Percentiles rank a stretch among this genome's conserved stretches.
Conservation (phyloP, 2,329 filamentous ascomycete genomes). For the Colletotrichum liaoningense region DNA sequence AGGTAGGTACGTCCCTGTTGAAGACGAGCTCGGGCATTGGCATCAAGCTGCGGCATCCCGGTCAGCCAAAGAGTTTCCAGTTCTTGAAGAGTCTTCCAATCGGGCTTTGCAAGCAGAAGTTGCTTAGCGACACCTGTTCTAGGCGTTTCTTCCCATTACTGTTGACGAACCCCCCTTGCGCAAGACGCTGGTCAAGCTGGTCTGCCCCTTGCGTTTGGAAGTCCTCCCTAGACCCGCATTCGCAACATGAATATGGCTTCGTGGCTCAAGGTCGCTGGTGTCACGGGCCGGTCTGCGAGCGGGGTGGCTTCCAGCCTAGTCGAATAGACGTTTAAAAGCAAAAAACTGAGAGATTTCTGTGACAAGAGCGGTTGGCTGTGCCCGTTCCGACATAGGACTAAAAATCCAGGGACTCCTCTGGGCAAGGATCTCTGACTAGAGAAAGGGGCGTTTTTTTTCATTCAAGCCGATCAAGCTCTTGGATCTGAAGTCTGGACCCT, state of each 20-base stretch:
- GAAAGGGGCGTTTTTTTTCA: neutral
- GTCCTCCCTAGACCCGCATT: neutral
- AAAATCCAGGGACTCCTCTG: neutral
- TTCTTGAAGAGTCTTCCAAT: neutral
- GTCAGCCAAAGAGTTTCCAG: neutral
- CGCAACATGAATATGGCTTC: neutral
- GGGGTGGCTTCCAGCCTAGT: neutral
- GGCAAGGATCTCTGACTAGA: slow-evolving; percentile 8
- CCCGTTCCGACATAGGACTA: neutral
- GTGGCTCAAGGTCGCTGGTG: neutral
- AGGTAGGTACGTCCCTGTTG: neutral
- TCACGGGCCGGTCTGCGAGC: neutral
- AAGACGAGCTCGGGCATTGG: neutral
- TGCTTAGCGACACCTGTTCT: neutral
- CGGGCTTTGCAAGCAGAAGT: neutral
- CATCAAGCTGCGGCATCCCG: neutral
- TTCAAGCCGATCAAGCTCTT: slow-evolving; percentile 2
- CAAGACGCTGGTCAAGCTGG: slow-evolving; percentile 3
- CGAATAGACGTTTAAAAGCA: slow-evolving; percentile 3
- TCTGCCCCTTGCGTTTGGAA: slow-evolving; percentile 6
- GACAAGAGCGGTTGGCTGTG: neutral
- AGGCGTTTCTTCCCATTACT: neutral
- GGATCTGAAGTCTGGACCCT: slow-evolving; percentile 25
- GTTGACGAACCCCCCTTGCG: slow-evolving; percentile 3
- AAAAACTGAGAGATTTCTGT: neutral